Conservation (phyloP, 345 rosid genomes). For the Brassica juncea region DNA sequence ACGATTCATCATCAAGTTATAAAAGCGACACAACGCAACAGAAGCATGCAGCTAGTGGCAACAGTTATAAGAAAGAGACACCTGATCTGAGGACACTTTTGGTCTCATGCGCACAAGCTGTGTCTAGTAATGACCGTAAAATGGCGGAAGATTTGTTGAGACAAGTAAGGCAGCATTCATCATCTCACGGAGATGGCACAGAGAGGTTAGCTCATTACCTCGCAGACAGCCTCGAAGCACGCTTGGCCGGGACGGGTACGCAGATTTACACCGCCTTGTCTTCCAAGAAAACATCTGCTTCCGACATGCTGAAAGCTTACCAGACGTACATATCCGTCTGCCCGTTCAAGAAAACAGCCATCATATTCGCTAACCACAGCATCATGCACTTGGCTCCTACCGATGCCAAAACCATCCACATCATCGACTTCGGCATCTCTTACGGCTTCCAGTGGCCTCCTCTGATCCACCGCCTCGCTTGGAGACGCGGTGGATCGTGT, state of each 20-base stretch:
- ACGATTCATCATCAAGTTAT: neutral
- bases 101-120: conserved; percentile 79
- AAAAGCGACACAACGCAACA: conserved; percentile 28
- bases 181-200: conserved; percentile 65
- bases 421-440: conserved; percentile 78
- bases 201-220: conserved; percentile 83
- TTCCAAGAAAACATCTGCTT: conserved; percentile 53
- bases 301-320: conserved; percentile 64
- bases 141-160: conserved; percentile 63
- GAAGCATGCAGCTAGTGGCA: conserved; percentile 32
- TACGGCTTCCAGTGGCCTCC: conserved; percentile 90
- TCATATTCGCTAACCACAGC: conserved; percentile 55
- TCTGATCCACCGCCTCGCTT: conserved; percentile 61
- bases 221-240: conserved; percentile 79
- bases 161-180: conserved; percentile 70
- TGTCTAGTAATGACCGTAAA: conserved; percentile 58
- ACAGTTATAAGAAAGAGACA: conserved; percentile 40
- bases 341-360: conserved; percentile 64
- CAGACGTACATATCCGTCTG: conserved; percentile 48
- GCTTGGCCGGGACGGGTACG: conserved; percentile 58
- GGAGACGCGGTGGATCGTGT: conserved; percentile 55
- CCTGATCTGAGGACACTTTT: conserved; percentile 73
- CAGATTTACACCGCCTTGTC: conserved; percentile 47
- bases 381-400: conserved; percentile 37
- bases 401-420: conserved; percentile 62